phyloP scores from a whole-genome alignment of 2,329 filamentous ascomycete species.

The Diplodia mutila region DNA sequence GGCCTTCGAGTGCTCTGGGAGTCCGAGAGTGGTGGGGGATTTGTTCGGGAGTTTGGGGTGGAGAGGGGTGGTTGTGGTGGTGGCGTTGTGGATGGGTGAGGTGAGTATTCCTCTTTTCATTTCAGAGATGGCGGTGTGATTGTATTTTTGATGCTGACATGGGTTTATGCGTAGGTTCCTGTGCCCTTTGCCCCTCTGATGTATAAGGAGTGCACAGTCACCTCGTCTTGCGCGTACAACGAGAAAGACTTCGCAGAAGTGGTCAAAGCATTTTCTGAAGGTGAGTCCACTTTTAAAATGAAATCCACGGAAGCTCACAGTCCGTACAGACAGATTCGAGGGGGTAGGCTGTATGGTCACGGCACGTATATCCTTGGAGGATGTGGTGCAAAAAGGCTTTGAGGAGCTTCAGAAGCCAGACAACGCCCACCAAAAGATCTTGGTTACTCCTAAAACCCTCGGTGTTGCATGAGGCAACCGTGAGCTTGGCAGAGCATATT shows the following conservation, averaged over 20 bases:
- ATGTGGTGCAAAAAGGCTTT: conserved; percentile 62
- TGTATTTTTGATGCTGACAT: neutral
- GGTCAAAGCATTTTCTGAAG: conserved; percentile 38
- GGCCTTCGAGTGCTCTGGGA: conserved; percentile 64
- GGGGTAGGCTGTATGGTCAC: conserved; percentile 60
- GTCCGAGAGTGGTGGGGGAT: conserved; percentile 36
- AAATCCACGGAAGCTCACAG: neutral
- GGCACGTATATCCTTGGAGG: conserved; percentile 58
- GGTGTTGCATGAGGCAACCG: neutral
- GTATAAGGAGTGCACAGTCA: conserved; percentile 38
- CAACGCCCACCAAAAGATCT: conserved; percentile 65
- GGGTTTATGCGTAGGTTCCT: conserved; percentile 32
- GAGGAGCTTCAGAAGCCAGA: conserved; percentile 61
- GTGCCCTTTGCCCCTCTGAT: conserved; percentile 35
- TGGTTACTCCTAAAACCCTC: conserved; percentile 48
- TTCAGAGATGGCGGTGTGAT: neutral
- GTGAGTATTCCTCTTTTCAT: conserved; percentile 29
- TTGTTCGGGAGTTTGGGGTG: conserved; percentile 37
- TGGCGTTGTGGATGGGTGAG: conserved; percentile 39
- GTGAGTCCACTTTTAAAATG: conserved; percentile 28
- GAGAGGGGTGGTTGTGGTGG: conserved; percentile 39
- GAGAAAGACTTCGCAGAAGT: conserved; percentile 40
- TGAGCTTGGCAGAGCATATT: neutral
- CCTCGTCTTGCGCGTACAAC: conserved; percentile 38
- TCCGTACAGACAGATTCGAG: conserved; percentile 36